Evolutionary conservation across 345 rosid genomes (phyloP).

Genomic region (Populus alba): DNA sequence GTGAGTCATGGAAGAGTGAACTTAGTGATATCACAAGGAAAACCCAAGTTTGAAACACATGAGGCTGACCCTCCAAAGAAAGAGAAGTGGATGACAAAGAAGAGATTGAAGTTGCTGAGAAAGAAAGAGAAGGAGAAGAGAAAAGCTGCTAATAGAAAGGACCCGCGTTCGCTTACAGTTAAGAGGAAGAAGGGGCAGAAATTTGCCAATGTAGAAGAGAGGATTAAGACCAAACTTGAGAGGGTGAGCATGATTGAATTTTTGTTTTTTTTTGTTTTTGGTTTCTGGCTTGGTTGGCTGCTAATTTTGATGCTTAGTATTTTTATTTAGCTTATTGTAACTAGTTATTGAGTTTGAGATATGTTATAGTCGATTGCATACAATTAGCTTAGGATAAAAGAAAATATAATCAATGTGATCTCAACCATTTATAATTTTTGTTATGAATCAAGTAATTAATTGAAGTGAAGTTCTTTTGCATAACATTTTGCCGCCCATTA

Average conservation of each 20-base stretch:
- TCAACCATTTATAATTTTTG: not conserved
- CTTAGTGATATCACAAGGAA: slow-evolving; percentile 80
- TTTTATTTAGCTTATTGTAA: not conserved
- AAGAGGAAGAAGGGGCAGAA: slow-evolving; percentile 61
- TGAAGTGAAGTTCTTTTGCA: too few species aligned
- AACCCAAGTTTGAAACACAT: slow-evolving; percentile 77
- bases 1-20: slow-evolving; percentile 64
- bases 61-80: slow-evolving; percentile 80
- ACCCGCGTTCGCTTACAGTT: slow-evolving; percentile 68
- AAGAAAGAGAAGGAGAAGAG: slow-evolving; percentile 76
- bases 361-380: not conserved
- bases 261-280: not conserved
- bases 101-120: slow-evolving; percentile 64
- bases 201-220: slow-evolving; percentile 75
- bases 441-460: too few species aligned
- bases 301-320: not conserved
- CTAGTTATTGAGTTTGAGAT: not conserved
- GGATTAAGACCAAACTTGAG: slow-evolving; percentile 72
- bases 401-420: not conserved
- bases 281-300: not conserved
- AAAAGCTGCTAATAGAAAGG: slow-evolving; percentile 77
- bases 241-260: slow-evolving; percentile 42
- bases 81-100: slow-evolving; percentile 75
- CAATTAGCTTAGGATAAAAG: not conserved
- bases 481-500: too few species aligned